Evolutionary conservation across 768 basidiomycete genomes (phyloP), one percentile per base, ranked within the genome.

Genomic region (Pisolithus tinctorius): DNA sequence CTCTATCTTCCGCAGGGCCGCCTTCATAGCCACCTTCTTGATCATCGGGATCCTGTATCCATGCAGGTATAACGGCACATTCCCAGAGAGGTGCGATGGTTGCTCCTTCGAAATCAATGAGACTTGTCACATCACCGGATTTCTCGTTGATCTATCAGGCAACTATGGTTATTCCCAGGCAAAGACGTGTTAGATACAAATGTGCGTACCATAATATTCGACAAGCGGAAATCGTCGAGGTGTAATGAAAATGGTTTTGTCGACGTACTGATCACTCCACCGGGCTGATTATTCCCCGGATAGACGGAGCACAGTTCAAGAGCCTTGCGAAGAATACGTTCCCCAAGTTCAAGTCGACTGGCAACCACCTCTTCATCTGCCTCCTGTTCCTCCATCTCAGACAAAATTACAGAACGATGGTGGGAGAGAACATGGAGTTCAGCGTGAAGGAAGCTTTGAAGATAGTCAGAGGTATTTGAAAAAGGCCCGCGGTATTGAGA

Each of bases 91-190:
- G 58, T 13, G 49, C 55, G 9, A 61, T 36, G 9, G 49, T 55
- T 8, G 58, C 40, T 11, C 57, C 55, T 44, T 57, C 60, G 43
- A 62, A 62, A 30, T 58, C 59, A 9, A 62, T 57, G 16, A 49
- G 40, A 8, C 48, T 29, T 23, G 25, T 29, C 10, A 49, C 39
- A 27, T 14, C 13, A 8, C 36, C n/a, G 10, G 23, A 41, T 4
- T 20, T 7, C 49, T 39, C 11, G 31, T 49, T 26, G 49, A 43
- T 49, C 49, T 43, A 16, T 6, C 40, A 11, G 16, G n/a, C 40
- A 20, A 11, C 17, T 17, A 41, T n/a, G n/a, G n/a, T n/a, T n/a
- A n/a, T n/a, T 41, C 17, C 14, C 40, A 17, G 10, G 17, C 40
- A 41, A 47, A 6, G n/a, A 6, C 16, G 31, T 43, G 13, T 30